These are phyloP conservation scores for Cercis canadensis DNA, from an alignment of 306 rosid genomes.

Conservation along the genomic window DNA sequence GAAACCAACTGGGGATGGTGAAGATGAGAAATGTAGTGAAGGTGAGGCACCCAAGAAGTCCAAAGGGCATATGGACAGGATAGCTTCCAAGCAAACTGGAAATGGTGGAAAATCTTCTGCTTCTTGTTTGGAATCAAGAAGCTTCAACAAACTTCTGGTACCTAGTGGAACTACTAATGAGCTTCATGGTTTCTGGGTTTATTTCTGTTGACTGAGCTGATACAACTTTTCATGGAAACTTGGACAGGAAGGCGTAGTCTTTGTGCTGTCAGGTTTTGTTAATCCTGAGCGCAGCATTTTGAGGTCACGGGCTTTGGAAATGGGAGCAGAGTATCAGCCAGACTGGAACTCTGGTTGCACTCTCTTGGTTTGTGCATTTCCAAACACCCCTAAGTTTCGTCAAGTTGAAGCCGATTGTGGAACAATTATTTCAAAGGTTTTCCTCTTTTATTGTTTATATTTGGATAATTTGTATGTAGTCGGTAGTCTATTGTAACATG, in stretches of 20 bases:
- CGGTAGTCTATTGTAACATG: slow-evolving; percentile 14
- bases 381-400: slow-evolving; percentile 87
- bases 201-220: slow-evolving; percentile 30
- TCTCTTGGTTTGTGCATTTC: slow-evolving; percentile 89
- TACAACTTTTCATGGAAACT: slow-evolving; percentile 44
- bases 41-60: slow-evolving; percentile 41
- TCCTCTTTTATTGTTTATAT: slow-evolving; percentile 19
- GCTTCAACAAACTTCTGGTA: slow-evolving; percentile 76
- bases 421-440: slow-evolving; percentile 90
- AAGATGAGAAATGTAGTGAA: slow-evolving; percentile 41
- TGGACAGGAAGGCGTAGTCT: slow-evolving; percentile 90
- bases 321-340: slow-evolving; percentile 90
- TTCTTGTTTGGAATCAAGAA: slow-evolving; percentile 44
- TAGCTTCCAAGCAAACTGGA: slow-evolving; percentile 30
- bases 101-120: slow-evolving; percentile 42
- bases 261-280: slow-evolving; percentile 90
- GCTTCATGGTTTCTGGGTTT: slow-evolving; percentile 18
- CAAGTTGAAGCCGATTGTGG: slow-evolving; percentile 92
- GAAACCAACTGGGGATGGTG: slow-evolving; percentile 49
- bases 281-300: slow-evolving; percentile 87
- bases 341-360: slow-evolving; percentile 90
- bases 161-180: slow-evolving; percentile 10
- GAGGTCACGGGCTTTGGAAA: slow-evolving; percentile 87
- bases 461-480: slow-evolving; percentile 13
- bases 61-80: slow-evolving; percentile 31